These are phyloP conservation scores for Tetragonia tetragonoides DNA, from an alignment of 148 eudicot species.

Conservation along the genomic window DNA sequence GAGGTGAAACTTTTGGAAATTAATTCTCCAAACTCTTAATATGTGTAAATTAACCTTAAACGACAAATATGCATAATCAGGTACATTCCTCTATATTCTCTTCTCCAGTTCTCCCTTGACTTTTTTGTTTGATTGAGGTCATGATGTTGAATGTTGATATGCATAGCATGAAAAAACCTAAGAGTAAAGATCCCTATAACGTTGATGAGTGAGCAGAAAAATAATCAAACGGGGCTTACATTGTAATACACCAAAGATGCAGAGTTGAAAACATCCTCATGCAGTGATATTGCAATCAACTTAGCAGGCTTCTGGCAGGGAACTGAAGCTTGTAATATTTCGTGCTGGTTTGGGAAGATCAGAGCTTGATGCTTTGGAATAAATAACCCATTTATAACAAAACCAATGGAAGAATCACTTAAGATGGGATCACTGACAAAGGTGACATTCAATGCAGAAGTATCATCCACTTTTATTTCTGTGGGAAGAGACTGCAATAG, in stretches of 20 bases:
- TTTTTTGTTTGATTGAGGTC: not conserved
- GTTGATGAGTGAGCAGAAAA: not conserved
- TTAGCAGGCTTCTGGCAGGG: slow-evolving; percentile 43
- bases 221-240: slow-evolving; percentile 44
- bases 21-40: no score
- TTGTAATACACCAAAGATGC: slow-evolving; percentile 60
- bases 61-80: no score
- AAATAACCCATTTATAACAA: slow-evolving; percentile 66
- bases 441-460: slow-evolving; percentile 66
- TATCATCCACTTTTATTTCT: slow-evolving; percentile 50
- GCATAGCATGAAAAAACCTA: not conserved
- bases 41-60: no score
- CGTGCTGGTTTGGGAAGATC: slow-evolving; percentile 20
- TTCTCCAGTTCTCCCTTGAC: no score
- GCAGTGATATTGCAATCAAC: slow-evolving; percentile 73
- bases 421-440: slow-evolving; percentile 56
- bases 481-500: slow-evolving; percentile 63
- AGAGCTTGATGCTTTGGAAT: slow-evolving; percentile 31
- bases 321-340: slow-evolving; percentile 26
- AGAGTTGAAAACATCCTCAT: slow-evolving; percentile 78
- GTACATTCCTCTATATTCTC: no score
- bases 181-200: not conserved
- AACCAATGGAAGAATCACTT: slow-evolving; percentile 43
- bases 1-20: no score
- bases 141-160: not conserved